Conservation (phyloP, 129 eudicot species). For the Artemisia tridentata region DNA sequence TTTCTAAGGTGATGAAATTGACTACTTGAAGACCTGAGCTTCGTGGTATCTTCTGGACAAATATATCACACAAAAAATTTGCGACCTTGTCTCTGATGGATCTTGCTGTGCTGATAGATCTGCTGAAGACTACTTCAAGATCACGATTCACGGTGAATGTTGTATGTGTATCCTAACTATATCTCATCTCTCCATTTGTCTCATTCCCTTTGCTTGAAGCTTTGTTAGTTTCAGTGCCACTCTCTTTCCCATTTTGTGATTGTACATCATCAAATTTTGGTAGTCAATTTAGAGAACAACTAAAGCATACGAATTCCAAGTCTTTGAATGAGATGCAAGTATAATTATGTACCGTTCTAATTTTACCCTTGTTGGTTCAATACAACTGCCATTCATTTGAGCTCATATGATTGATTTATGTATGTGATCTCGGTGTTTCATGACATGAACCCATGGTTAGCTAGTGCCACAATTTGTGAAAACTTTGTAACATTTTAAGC, state of each 20-base stretch:
- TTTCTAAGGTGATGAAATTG: neutral
- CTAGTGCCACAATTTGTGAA: no score
- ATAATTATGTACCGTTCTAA: neutral
- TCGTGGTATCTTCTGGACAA: neutral
- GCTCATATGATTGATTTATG: no score
- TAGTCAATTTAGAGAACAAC: neutral
- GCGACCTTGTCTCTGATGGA: neutral
- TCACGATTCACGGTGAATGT: neutral
- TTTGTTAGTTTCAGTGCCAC: no score
- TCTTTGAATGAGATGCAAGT: neutral
- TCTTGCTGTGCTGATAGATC: no score
- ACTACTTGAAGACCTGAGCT: constrained; percentile 15
- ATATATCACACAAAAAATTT: neutral
- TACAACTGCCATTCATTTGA: neutral
- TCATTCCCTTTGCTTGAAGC: neutral
- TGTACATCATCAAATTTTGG: constrained; percentile 1
- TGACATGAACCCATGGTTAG: no score
- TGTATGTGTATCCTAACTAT: constrained; percentile 7
- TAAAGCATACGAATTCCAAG: neutral
- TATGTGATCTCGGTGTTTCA: no score
- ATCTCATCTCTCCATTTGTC: neutral
- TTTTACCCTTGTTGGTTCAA: no score
- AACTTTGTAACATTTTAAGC: no score
- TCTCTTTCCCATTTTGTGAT: neutral
- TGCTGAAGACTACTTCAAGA: no score